Percentiles rank a stretch among this genome's conserved stretches.
These are phyloP conservation scores for Croton setiger DNA, from an alignment of 441 rosid genomes.

Conservation along the genomic window DNA sequence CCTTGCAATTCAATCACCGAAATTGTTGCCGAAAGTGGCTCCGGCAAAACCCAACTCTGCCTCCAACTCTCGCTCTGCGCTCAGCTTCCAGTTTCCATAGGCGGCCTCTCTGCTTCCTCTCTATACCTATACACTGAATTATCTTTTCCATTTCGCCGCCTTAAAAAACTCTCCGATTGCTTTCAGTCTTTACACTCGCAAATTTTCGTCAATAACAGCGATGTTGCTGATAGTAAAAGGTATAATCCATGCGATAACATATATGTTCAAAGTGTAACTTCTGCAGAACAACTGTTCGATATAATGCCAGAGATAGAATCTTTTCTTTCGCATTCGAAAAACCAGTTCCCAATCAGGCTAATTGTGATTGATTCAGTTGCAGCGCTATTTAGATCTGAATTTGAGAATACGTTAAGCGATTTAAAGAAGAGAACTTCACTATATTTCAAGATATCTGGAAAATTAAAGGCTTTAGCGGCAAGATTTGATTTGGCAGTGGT, in stretches of 20 bases:
- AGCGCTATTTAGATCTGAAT: conserved; percentile 80
- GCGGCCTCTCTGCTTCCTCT: conserved; percentile 73
- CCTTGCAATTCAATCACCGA: conserved; percentile 76
- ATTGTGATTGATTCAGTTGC: conserved; percentile 81
- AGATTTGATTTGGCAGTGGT: conserved; percentile 60
- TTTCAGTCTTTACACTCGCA: conserved; percentile 31
- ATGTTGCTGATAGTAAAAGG: conserved; percentile 1
- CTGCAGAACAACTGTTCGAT: conserved; percentile 72
- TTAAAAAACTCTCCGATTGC: conserved; percentile 50
- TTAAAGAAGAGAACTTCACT: conserved; percentile 58
- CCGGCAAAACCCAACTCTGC: conserved; percentile 89
- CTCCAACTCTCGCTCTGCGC: conserved; percentile 72
- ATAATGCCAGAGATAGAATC: conserved; percentile 55
- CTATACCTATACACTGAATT: conserved; percentile 81
- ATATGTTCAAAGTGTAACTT: conserved; percentile 51
- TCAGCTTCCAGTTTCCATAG: conserved; percentile 71
- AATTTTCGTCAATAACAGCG: conserved; percentile 14
- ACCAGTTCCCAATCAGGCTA: conserved; percentile 51
- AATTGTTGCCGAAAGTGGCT: conserved; percentile 77
- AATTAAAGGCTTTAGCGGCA: conserved; percentile 58
- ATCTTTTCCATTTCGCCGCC: conserved; percentile 82
- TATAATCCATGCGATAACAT: conserved; percentile 55
- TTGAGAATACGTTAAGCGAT: conserved; percentile 64
- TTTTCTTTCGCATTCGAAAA: conserved; percentile 37
- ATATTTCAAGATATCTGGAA: conserved; percentile 73